Evolutionary conservation across 2,329 filamentous ascomycete species (phyloP).

Genomic region (Dryadomyces quercus-mongolicae): DNA sequence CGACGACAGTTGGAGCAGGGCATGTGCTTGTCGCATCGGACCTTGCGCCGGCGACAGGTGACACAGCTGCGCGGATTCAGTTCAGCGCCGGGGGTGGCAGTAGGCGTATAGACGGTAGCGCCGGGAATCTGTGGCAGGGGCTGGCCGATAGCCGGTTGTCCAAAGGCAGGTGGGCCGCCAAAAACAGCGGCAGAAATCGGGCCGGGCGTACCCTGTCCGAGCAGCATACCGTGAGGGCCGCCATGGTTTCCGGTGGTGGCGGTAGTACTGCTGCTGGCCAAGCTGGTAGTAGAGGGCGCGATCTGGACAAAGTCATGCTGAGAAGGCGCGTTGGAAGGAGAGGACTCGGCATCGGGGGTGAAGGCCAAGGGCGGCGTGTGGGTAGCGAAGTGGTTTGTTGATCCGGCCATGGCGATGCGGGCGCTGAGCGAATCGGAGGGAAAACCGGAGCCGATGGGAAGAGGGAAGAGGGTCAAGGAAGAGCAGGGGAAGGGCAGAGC

Average conservation of each 20-base stretch:
- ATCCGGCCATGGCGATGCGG: background rate
- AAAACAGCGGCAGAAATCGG: background rate
- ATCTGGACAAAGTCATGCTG: constrained; percentile 2
- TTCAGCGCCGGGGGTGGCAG: constrained; percentile 13
- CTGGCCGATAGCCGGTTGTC: constrained; percentile 5
- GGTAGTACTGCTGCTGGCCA: background rate
- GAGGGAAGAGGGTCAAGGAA: background rate
- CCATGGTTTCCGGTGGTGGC: background rate
- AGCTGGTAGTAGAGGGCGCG: background rate
- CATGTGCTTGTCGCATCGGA: constrained; percentile 43
- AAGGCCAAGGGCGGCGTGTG: constrained; percentile 1
- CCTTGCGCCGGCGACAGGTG: constrained; percentile 40
- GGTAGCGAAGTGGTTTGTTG: background rate
- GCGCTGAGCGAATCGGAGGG: background rate
- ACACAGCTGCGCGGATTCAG: constrained; percentile 34
- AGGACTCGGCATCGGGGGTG: constrained; percentile 9
- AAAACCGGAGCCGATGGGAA: background rate
- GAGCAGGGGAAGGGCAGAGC: background rate
- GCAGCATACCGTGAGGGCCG: background rate
- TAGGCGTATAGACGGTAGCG: constrained; percentile 17
- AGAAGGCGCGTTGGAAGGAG: constrained; percentile 4
- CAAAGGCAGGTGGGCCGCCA: background rate
- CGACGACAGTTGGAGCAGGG: constrained; percentile 45
- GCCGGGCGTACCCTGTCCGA: background rate
- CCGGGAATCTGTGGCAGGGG: constrained; percentile 14